Conservation (phyloP, 352 stramenopile genomes). For the Globisporangium polare region DNA sequence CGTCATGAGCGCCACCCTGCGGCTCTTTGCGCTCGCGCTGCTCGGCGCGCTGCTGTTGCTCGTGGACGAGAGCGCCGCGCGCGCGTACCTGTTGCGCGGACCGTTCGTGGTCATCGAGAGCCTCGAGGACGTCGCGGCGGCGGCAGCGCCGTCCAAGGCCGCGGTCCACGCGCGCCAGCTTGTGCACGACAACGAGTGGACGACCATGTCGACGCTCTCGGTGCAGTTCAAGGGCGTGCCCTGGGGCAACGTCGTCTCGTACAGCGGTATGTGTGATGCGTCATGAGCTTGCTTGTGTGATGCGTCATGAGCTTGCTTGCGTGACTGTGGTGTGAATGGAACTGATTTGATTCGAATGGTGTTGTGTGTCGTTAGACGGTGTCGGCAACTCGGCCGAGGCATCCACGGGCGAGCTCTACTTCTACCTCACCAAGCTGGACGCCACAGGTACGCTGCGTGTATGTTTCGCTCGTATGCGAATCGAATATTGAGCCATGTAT, state of each 20-base stretch:
- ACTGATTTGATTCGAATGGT: background rate
- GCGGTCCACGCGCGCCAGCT: slow-evolving; percentile 53
- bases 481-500: background rate
- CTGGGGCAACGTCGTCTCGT: slow-evolving; percentile 57
- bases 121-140: background rate
- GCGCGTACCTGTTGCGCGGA: slow-evolving; percentile 5
- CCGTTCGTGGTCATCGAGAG: slow-evolving; percentile 7
- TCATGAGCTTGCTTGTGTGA: background rate
- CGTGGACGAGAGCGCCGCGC: slow-evolving; percentile 6
- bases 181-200: slow-evolving; percentile 65
- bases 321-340: background rate
- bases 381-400: slow-evolving; percentile 40
- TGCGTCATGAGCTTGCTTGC: background rate
- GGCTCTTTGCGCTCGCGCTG: slow-evolving; percentile 15
- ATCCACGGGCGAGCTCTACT: slow-evolving; percentile 62
- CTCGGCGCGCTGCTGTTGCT: slow-evolving; percentile 5
- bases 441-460: slow-evolving; percentile 22
- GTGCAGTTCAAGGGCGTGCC: slow-evolving; percentile 49
- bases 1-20: slow-evolving; percentile 9
- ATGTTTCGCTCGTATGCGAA: background rate
- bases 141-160: slow-evolving; percentile 5
- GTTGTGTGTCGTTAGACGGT: slow-evolving; percentile 30
- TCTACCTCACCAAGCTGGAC: slow-evolving; percentile 67
- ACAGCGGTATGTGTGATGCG: slow-evolving; percentile 46
- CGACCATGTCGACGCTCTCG: slow-evolving; percentile 59